Evolutionary conservation across 106 monocot species (phyloP).

Genomic region (Hemerocallis citrina): DNA sequence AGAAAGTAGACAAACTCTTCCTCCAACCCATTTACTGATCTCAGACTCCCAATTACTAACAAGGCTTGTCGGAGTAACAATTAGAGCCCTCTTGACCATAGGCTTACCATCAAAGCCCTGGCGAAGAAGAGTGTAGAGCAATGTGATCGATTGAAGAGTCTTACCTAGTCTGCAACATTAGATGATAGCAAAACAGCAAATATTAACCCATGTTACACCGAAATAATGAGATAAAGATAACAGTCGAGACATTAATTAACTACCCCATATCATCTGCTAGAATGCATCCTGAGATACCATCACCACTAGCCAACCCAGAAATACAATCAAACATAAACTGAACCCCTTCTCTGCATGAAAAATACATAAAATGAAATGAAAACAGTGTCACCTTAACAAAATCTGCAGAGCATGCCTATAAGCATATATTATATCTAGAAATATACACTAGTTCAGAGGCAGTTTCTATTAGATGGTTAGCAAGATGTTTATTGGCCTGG

Average conservation of each 20-base stretch:
- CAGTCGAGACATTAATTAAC: conserved; percentile 6
- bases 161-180: conserved; percentile 73
- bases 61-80: conserved; percentile 98
- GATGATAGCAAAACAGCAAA: neutral
- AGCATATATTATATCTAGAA: no score
- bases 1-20: conserved; percentile 66
- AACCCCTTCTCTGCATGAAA: conserved; percentile 89
- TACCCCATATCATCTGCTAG: conserved; percentile 99
- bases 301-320: conserved; percentile 68
- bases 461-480: neutral
- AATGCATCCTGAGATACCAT: conserved; percentile 92
- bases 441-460: neutral
- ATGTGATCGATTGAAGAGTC: conserved; percentile 92
- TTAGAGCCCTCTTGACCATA: conserved; percentile 72
- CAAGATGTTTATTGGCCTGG: neutral
- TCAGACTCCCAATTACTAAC: conserved; percentile 99
- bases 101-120: conserved; percentile 97
- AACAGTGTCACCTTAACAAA: neutral
- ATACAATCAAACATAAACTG: conserved; percentile 99
- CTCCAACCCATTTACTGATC: conserved; percentile 86
- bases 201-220: no score
- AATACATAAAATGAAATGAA: neutral
- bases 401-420: neutral
- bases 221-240: neutral
- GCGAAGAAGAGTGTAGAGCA: conserved; percentile 81